A percentile compares a stretch with the other conserved stretches of the same genome.
These are phyloP conservation scores for Clarireedia sp. DNA, from an alignment of 2,329 filamentous ascomycete species.

Conservation along the genomic window DNA sequence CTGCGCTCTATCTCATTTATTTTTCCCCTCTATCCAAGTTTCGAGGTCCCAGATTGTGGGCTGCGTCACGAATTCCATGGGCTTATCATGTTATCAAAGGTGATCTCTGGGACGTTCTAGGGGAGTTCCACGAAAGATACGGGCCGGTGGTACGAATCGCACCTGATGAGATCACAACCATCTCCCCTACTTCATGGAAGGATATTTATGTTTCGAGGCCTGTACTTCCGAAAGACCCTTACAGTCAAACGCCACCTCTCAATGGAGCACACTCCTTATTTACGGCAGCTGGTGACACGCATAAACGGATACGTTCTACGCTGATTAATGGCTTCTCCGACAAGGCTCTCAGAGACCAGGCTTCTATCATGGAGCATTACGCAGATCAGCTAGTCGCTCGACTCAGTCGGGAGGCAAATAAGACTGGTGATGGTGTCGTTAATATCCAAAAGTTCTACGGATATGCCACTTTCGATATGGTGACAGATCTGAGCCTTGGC, in stretches of 20 bases:
- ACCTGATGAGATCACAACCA: slow-evolving; percentile 27
- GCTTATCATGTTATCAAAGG: slow-evolving; percentile 3
- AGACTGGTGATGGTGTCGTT: not conserved
- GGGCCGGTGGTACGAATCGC: slow-evolving; percentile 26
- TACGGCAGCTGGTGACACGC: slow-evolving; percentile 9
- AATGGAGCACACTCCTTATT: slow-evolving; percentile 1
- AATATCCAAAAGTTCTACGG: slow-evolving; percentile 30
- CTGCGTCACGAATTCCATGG: slow-evolving; percentile 10
- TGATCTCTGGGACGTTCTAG: slow-evolving; percentile 3
- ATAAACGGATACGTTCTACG: slow-evolving; percentile 21
- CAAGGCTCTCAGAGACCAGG: slow-evolving; percentile 27
- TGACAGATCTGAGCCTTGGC: slow-evolving; percentile 37
- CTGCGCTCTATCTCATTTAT: slow-evolving; percentile 11
- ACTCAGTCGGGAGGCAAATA: not conserved
- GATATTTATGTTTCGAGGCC: not conserved
- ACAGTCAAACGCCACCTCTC: not conserved
- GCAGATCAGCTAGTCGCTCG: slow-evolving; percentile 6
- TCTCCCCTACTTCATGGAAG: not conserved
- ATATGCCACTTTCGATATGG: slow-evolving; percentile 32
- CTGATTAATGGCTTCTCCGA: slow-evolving; percentile 28
- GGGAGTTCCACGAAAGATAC: slow-evolving; percentile 22
- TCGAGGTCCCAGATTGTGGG: slow-evolving; percentile 24
- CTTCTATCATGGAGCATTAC: slow-evolving; percentile 16
- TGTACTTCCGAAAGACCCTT: not conserved
- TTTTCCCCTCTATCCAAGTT: slow-evolving; percentile 28